A percentile compares a stretch with the other conserved stretches of the same genome.
Evolutionary conservation across 108 stramenopile genomes (phyloP).

Genomic region (Stephanodiscus minutulus): DNA sequence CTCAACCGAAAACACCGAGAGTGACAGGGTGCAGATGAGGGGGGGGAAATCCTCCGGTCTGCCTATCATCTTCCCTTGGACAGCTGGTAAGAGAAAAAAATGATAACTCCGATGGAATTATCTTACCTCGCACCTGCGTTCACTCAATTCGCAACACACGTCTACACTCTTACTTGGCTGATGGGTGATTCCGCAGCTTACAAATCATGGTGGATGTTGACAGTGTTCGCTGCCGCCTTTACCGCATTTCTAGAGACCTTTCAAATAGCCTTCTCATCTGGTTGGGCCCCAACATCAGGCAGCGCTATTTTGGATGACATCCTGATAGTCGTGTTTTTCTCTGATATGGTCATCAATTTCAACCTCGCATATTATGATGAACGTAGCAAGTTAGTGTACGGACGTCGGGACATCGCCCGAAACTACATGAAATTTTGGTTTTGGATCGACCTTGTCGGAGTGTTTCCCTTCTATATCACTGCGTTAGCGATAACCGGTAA

Average conservation of each 20-base stretch:
- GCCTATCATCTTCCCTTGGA: neutral
- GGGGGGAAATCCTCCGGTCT: neutral
- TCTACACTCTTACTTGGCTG: neutral
- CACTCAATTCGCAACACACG: neutral
- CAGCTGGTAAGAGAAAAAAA: neutral
- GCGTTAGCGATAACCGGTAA: conserved; percentile 48
- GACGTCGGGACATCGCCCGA: conserved; percentile 21
- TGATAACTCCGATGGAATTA: too few relatives aligned
- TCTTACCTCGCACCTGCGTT: neutral
- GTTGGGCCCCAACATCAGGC: conserved; percentile 4
- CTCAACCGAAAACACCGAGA: neutral
- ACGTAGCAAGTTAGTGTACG: conserved; percentile 27
- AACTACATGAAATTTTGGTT: conserved; percentile 44
- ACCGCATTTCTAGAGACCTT: conserved; percentile 45
- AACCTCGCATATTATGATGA: conserved; percentile 47
- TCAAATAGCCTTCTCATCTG: conserved; percentile 41
- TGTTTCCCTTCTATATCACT: conserved; percentile 59
- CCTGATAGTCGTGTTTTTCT: conserved; percentile 21
- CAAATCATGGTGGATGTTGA: conserved; percentile 44
- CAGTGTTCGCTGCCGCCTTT: conserved; percentile 38
- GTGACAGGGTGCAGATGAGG: neutral
- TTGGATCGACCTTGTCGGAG: conserved; percentile 61
- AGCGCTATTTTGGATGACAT: conserved; percentile 22
- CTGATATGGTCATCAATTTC: conserved; percentile 51
- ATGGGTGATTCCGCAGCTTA: conserved; percentile 2